Conservation (phyloP, 1,284 basidiomycete genomes). For the Tilletia horrida region DNA sequence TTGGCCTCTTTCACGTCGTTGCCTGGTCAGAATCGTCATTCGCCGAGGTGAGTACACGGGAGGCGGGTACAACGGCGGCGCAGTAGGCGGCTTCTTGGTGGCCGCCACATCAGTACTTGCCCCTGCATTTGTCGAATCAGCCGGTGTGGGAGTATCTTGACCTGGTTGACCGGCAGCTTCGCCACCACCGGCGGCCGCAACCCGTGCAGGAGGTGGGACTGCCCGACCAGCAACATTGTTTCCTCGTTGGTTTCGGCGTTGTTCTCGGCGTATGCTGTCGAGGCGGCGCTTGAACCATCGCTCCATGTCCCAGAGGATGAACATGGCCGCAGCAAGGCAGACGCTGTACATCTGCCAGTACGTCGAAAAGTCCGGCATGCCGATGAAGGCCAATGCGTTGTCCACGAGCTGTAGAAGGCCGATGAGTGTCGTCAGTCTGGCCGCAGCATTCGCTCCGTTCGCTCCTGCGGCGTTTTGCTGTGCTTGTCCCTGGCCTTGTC, state of each 20-base stretch:
- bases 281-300: background rate
- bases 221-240: background rate
- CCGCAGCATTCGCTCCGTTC: background rate
- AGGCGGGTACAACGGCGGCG: background rate
- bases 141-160: background rate
- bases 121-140: too few species aligned
- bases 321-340: background rate
- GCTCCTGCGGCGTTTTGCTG: background rate
- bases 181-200: background rate
- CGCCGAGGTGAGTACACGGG: slow-evolving; percentile 4
- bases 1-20: background rate
- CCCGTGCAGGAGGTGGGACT: background rate
- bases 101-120: too few species aligned
- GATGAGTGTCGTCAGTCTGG: background rate
- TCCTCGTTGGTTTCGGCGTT: background rate
- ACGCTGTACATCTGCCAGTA: slow-evolving; percentile 9
- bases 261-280: background rate
- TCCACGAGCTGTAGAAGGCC: background rate
- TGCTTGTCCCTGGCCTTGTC: background rate
- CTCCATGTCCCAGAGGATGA: slow-evolving; percentile 16
- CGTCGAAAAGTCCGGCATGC: background rate
- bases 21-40: background rate
- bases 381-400: background rate
- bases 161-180: background rate
- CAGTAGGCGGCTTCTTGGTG: background rate